Percentiles rank a stretch among this genome's conserved stretches.
These are phyloP conservation scores for Rachicladosporium sp. DNA, from an alignment of 2,329 filamentous ascomycete species.

Conservation along the genomic window DNA sequence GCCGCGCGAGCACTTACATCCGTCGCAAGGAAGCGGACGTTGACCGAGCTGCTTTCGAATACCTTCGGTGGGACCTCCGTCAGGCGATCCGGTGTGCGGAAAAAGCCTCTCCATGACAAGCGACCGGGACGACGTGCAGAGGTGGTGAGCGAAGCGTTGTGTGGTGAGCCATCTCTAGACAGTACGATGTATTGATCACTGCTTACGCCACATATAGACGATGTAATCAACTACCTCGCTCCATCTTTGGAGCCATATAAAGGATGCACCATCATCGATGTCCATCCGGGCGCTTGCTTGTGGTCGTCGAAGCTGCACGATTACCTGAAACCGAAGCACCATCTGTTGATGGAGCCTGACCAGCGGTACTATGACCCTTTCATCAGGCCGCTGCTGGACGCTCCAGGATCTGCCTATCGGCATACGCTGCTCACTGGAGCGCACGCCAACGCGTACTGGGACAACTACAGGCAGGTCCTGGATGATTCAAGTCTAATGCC, in stretches of 20 bases:
- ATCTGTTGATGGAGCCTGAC: slow-evolving; percentile 71
- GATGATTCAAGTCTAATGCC: slow-evolving; percentile 36
- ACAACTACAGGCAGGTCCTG: slow-evolving; percentile 41
- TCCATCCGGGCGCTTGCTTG: slow-evolving; percentile 68
- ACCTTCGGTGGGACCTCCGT: slow-evolving; percentile 1
- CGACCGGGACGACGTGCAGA: slow-evolving; percentile 8
- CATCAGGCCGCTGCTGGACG: slow-evolving; percentile 37
- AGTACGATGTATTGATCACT: not conserved
- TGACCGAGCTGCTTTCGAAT: not conserved
- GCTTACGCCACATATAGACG: slow-evolving; percentile 37
- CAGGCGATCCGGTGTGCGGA: not conserved
- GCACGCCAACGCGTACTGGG: slow-evolving; percentile 10
- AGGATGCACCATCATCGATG: slow-evolving; percentile 75
- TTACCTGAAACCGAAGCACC: slow-evolving; percentile 61
- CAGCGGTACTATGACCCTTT: slow-evolving; percentile 45
- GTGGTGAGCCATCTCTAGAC: slow-evolving; percentile 1
- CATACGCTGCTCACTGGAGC: slow-evolving; percentile 26
- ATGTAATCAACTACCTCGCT: slow-evolving; percentile 57
- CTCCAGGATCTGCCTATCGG: slow-evolving; percentile 34
- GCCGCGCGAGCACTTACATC: too few relatives aligned
- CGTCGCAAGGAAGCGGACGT: too few relatives aligned
- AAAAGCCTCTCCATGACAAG: not conserved
- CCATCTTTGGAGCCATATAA: slow-evolving; percentile 55
- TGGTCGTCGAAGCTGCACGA: slow-evolving; percentile 70
- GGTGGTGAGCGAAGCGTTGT: slow-evolving; percentile 33